These are phyloP conservation scores for Astrothelium subdiscretum DNA, from an alignment of 495 filamentous ascomycete genomes.

Conservation along the genomic window DNA sequence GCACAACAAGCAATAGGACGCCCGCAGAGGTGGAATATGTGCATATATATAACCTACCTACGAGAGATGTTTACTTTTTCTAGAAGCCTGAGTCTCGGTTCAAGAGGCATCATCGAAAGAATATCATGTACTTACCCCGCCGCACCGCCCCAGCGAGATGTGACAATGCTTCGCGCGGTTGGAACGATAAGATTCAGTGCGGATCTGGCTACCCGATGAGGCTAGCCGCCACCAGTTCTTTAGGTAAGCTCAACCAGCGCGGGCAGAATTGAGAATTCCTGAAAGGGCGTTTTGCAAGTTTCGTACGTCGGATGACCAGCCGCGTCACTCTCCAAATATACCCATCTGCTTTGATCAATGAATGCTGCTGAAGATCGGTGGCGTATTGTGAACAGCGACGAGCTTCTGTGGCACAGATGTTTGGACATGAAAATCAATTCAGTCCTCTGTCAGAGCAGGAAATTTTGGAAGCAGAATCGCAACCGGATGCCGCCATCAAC, in stretches of 20 bases:
- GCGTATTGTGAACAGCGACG: not conserved
- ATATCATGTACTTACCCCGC: not conserved
- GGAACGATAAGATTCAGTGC: not conserved
- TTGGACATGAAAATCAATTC: not conserved
- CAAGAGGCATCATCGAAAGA: not conserved
- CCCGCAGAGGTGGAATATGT: not conserved
- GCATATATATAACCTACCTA: too few relatives aligned
- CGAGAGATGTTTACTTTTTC: not conserved
- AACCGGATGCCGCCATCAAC: constrained; percentile 39
- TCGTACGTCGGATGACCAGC: too few relatives aligned
- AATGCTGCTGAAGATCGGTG: not conserved
- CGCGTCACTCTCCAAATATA: not conserved
- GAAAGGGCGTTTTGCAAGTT: not conserved
- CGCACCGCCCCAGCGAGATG: not conserved
- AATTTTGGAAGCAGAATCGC: too few relatives aligned
- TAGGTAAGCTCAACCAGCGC: not conserved
- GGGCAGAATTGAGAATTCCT: not conserved
- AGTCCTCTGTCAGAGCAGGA: not conserved
- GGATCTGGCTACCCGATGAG: not conserved
- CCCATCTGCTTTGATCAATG: not conserved
- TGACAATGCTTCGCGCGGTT: not conserved
- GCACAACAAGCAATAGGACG: not conserved
- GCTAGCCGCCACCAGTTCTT: not conserved
- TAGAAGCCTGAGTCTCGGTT: not conserved
- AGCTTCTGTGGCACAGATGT: not conserved